Base-by-base conservation (phyloP, 2,329 filamentous ascomycete species). In the Arthrobotrys sphaeroides region DNA sequence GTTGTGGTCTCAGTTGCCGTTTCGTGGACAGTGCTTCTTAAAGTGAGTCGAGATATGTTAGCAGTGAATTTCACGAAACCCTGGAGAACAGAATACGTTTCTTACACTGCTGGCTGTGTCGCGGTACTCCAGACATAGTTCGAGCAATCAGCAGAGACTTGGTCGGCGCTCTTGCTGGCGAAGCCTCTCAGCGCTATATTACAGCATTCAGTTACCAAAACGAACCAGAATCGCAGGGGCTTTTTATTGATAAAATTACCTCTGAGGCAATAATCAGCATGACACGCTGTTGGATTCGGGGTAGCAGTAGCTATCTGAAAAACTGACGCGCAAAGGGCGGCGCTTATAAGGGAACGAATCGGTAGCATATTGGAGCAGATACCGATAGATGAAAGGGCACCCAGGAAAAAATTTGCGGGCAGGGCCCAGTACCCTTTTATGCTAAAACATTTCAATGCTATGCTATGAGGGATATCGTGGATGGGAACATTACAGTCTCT, bases 251-350 rank as follows among this genome's bases (percentile, higher is more conserved):
- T 26, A 10, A 10, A 28, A 18, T 2, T 40, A 59, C 53, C 53
- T 59, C 57, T n/a, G 10, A 61, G 13, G 28, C 57, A 61, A 26
- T 61, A 45, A 33, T 61, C 40, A 31, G 57, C 57, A 22, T 61
- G 4, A 9, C 57, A 61, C 7, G 22, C 38, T 18, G 38, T 28
- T 16, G 45, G 24, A n/a, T 49, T 49, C 9, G 24, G 22, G 16
- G 22, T 16, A 49, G 45, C 45, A 28, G 5, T 49, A 9, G 28
- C 45, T 20, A 13, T 7, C 24, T 49, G 45, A 2, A 12, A 13
- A n/a, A 49, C 16, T 28, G 45, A 49, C 13, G 45, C 45, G 45
- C 45, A 49, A 49, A 49, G 7, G 9, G 13, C 45, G 9, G 45
- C 45, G 13, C 24, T n/a, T 7, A 49, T 24, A 7, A 49, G 16